These are phyloP conservation scores for Linum usitatissimum DNA, from an alignment of 345 rosid species.

Conservation along the genomic window DNA sequence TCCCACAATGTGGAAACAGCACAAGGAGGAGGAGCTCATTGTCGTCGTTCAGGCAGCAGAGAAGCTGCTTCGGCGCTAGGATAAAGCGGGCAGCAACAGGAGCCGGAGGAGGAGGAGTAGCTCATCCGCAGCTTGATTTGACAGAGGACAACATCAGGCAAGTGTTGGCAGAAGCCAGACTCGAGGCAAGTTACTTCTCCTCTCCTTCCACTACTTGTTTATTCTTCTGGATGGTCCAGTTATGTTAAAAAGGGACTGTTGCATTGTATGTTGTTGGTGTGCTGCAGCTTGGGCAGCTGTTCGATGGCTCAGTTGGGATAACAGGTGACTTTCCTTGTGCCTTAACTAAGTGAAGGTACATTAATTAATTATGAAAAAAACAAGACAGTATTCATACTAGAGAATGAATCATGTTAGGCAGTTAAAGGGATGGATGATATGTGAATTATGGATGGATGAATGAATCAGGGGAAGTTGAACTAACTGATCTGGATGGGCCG, in stretches of 20 bases:
- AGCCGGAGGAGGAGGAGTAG: constrained; percentile 39
- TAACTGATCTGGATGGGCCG: constrained; percentile 86
- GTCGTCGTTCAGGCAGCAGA: constrained; percentile 1
- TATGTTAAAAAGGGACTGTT: background rate
- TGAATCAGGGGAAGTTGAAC: constrained; percentile 45
- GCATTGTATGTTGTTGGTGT: background rate
- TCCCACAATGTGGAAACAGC: background rate
- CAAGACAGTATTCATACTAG: too few species aligned
- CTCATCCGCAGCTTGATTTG: constrained; percentile 65
- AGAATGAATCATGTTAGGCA: too few species aligned
- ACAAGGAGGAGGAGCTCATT: background rate
- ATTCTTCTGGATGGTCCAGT: too few species aligned
- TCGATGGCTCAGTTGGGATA: constrained; percentile 65
- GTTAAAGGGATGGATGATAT: too few species aligned
- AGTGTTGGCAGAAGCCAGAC: constrained; percentile 61
- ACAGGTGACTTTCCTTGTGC: constrained; percentile 47
- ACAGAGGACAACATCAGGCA: constrained; percentile 68
- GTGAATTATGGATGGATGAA: background rate
- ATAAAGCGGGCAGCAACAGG: constrained; percentile 23
- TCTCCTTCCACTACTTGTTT: background rate
- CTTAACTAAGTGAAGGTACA: constrained; percentile 7
- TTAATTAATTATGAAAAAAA: too few species aligned
- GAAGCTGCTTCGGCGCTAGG: background rate
- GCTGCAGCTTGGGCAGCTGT: constrained; percentile 65
- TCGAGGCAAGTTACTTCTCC: constrained; percentile 37